Evolutionary conservation across 768 basidiomycete species (phyloP), one percentile per base, ranked within the genome.

Genomic region (Tephrocybe sp.): DNA sequence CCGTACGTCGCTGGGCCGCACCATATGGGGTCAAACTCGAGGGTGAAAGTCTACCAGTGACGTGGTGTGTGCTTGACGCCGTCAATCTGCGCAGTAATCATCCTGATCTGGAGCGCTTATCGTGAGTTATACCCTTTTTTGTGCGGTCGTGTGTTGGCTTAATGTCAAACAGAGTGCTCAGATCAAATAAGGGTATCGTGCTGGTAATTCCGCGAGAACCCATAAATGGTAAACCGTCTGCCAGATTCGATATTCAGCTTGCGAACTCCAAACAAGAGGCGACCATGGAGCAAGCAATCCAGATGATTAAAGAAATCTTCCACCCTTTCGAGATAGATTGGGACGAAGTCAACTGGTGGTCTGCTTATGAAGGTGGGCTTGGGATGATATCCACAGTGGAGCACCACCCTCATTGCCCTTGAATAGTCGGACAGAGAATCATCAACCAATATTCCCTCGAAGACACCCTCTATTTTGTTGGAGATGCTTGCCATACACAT

Each of bases 281-380:
- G 5, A 51, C 54, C 16, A 40, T 30, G 21, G 54, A 55, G 29
- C 42, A 48, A 21, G 54, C 54, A 3, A 24, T 38, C 19, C 42
- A 34, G 13, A 43, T 55, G 42, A 49, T 55, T 25, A 55, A 55
- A 29, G 50, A 55, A 18, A 45, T 55, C 2, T 55, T 55, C 16
- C 38, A 49, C 21, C 54, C 54, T n/a, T 55, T 45, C 24, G 18
- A 55, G n/a, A 31, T 55, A 30, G 46, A 51, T 25, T 55, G 54
- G 54, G 54, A 55, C 13, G 50, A 55, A 18, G 47, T 55, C 15
- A 55, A 55, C 27, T 55, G 54, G 54, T 55, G 54, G 54, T 55
- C 54, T 9, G 54, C 54, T 24, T 55, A 55, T 34, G 50, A 55
- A 48, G 54, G 54, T 55, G 40, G 12, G n/a, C 19, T 30, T 29